Percentiles rank a stretch among this genome's conserved stretches.
phyloP scores from a whole-genome alignment of 2,329 filamentous ascomycete genomes.

The Didymellaceae sp. region DNA sequence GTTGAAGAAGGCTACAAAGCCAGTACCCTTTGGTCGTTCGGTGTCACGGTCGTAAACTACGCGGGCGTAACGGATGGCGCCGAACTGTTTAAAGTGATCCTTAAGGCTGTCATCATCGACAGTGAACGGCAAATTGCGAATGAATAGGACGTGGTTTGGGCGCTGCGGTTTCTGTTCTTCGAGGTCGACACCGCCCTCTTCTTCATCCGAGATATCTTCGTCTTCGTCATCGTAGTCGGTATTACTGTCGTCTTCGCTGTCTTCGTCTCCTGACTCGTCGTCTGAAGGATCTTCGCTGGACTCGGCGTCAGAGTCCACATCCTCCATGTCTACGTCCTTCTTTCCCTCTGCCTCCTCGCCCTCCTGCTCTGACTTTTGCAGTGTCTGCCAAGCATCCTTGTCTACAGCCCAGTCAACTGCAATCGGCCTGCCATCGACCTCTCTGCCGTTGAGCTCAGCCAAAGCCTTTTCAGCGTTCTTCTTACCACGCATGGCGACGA shows the following conservation, averaged over 20 bases:
- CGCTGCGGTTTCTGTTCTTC: conserved; percentile 51
- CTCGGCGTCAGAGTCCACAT: conserved; percentile 47
- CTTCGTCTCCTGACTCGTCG: conserved; percentile 52
- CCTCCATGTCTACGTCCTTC: conserved; percentile 47
- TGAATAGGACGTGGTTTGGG: conserved; percentile 82
- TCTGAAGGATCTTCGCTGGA: conserved; percentile 48
- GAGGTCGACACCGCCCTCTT: conserved; percentile 43
- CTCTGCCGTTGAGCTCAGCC: conserved; percentile 83
- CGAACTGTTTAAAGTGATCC: conserved; percentile 86
- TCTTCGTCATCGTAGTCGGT: conserved; percentile 51
- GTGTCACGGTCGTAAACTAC: conserved; percentile 87
- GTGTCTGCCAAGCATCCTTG: conserved; percentile 80
- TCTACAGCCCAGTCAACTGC: conserved; percentile 98
- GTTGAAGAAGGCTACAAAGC: conserved; percentile 91
- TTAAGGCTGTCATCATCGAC: conserved; percentile 82
- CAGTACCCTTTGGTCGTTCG: conserved; percentile 87
- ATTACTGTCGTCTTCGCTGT: conserved; percentile 50
- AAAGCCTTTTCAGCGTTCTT: conserved; percentile 93
- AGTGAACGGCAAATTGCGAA: conserved; percentile 93
- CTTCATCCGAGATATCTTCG: conserved; percentile 50
- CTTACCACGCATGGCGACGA: conserved; percentile 83
- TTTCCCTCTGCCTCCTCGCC: conserved; percentile 52
- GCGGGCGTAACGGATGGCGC: conserved; percentile 85
- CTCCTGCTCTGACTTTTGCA: conserved; percentile 53
- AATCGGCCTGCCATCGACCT: conserved; percentile 83